phyloP scores from a whole-genome alignment of 2,329 filamentous ascomycete genomes.

The Fusarium sp. region DNA sequence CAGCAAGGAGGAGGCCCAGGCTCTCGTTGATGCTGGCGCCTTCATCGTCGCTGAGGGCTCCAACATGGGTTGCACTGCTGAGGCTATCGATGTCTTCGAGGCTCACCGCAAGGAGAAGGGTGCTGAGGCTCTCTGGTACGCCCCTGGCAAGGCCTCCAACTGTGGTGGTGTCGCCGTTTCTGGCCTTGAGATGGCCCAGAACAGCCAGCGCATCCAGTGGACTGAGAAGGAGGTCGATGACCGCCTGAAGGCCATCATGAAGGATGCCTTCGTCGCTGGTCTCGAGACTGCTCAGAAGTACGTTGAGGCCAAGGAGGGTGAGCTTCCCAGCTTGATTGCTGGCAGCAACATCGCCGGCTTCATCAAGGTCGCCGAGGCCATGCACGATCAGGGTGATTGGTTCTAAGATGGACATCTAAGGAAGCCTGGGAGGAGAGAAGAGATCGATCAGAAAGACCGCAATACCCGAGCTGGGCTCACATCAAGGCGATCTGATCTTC shows the following conservation, averaged over 20 bases:
- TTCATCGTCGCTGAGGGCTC: conserved; percentile 94
- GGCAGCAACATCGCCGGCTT: conserved; percentile 98
- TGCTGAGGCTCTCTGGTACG: conserved; percentile 86
- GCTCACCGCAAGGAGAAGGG: conserved; percentile 77
- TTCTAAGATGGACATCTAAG: conserved; percentile 55
- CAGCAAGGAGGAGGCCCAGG: conserved; percentile 87
- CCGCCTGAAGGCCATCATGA: conserved; percentile 95
- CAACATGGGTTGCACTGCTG: conserved; percentile 99
- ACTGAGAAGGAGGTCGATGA: conserved; percentile 88
- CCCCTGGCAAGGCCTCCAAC: conserved; percentile 96
- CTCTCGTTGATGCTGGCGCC: conserved; percentile 79
- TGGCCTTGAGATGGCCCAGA: conserved; percentile 99
- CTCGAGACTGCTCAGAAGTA: conserved; percentile 91
- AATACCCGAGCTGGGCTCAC: conserved; percentile 44
- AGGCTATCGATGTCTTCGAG: conserved; percentile 95
- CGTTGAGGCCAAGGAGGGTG: conserved; percentile 79
- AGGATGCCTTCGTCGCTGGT: conserved; percentile 90
- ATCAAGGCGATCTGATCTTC: conserved; percentile 30
- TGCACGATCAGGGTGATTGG: conserved; percentile 98
- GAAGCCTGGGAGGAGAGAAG: conserved; percentile 12
- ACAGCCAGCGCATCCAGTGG: conserved; percentile 89
- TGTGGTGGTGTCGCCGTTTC: conserved; percentile 97
- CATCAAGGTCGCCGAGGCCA: conserved; percentile 93
- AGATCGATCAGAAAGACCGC: conserved; percentile 27
- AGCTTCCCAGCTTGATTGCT: conserved; percentile 89